A percentile compares a stretch with the other conserved stretches of the same genome.
phyloP scores from a whole-genome alignment of 2,329 filamentous ascomycete species.

The Verticillium alfalfae region DNA sequence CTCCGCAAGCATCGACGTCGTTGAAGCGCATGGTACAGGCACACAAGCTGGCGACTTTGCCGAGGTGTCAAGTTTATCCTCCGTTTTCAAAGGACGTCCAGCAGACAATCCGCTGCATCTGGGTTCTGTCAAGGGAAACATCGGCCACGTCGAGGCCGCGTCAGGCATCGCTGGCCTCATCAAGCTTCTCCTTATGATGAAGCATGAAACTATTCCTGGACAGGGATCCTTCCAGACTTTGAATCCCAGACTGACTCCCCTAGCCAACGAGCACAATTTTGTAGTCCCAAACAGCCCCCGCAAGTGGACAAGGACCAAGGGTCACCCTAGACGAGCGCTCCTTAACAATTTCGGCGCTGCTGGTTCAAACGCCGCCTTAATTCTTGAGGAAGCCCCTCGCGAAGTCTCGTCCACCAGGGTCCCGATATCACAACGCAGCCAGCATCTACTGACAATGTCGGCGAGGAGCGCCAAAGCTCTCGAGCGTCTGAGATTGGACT shows the following conservation, averaged over 20 bases:
- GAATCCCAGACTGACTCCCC: too few relatives aligned
- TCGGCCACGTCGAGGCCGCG: conserved; percentile 26
- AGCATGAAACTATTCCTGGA: conserved; percentile 12
- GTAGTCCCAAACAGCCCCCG: too few relatives aligned
- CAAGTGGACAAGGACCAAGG: neutral
- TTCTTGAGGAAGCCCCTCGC: conserved; percentile 8
- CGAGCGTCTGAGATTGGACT: too few relatives aligned
- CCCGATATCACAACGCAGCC: too few relatives aligned
- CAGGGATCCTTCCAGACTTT: conserved; percentile 12
- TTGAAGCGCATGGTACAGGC: conserved; percentile 41
- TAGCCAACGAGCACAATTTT: too few relatives aligned
- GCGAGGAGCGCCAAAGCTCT: too few relatives aligned
- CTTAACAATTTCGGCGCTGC: conserved; percentile 30
- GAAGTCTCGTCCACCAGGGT: too few relatives aligned
- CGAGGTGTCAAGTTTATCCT: conserved; percentile 45
- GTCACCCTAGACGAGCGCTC: conserved; percentile 22
- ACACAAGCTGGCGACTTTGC: conserved; percentile 35
- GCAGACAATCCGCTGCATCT: neutral
- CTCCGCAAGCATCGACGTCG: conserved; percentile 1
- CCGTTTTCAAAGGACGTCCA: conserved; percentile 23
- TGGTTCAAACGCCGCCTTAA: conserved; percentile 16
- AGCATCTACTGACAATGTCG: too few relatives aligned
- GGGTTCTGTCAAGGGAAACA: conserved; percentile 24
- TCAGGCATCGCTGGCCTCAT: conserved; percentile 18
- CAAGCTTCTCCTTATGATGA: conserved; percentile 19